Evolutionary conservation across 2,329 filamentous ascomycete species (phyloP).

Genomic region (Penicillium sp.): DNA sequence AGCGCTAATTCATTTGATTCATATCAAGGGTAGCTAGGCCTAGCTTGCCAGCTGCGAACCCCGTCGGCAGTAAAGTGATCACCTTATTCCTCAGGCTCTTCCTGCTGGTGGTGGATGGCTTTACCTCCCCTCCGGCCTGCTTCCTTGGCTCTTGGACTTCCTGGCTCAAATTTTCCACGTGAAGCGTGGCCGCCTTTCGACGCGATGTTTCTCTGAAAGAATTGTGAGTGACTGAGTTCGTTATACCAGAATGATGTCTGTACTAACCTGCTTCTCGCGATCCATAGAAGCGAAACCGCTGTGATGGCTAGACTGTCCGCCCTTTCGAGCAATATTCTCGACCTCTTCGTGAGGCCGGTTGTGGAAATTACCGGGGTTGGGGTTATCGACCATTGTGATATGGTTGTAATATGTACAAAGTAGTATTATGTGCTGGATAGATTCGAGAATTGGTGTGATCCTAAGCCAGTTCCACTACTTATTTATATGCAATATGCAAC

Average conservation of each 20-base stretch:
- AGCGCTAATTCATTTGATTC: neutral
- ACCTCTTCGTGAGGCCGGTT: constrained; percentile 42
- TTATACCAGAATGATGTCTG: neutral
- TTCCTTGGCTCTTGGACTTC: constrained; percentile 46
- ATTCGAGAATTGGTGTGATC: neutral
- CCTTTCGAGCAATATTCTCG: constrained; percentile 33
- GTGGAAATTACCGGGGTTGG: constrained; percentile 36
- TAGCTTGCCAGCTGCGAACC: neutral
- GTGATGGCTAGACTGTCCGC: constrained; percentile 26
- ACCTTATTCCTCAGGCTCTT: too few relatives aligned
- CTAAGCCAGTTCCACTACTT: neutral
- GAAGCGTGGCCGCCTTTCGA: constrained; percentile 49
- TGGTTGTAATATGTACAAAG: neutral
- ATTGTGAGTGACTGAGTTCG: neutral
- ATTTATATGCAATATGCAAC: neutral
- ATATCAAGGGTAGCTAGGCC: neutral
- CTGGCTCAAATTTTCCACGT: constrained; percentile 47
- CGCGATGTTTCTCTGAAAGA: constrained; percentile 39
- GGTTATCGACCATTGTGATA: constrained; percentile 12
- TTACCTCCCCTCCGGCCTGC: constrained; percentile 45
- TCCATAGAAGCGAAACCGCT: constrained; percentile 26
- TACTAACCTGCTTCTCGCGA: constrained; percentile 24
- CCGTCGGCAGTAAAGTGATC: neutral
- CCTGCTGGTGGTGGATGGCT: neutral
- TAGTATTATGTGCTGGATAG: neutral